A percentile compares a stretch with the other conserved stretches of the same genome.
These are phyloP conservation scores for Suhomyces taliae DNA, from an alignment of 1,139 yeast species.

Conservation along the genomic window DNA sequence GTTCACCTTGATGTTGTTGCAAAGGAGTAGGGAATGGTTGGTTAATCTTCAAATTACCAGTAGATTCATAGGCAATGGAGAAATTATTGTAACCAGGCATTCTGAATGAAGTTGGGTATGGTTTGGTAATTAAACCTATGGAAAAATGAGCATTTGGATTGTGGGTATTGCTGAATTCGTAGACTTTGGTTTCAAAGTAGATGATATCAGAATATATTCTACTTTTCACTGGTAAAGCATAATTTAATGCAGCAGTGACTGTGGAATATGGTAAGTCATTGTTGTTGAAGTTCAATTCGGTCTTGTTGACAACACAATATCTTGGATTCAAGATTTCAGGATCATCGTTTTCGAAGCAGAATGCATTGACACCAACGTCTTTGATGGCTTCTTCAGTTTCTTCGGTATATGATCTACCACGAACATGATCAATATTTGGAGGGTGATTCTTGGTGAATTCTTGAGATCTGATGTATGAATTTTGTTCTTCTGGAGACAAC, in stretches of 20 bases:
- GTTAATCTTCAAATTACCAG: conserved; percentile 78
- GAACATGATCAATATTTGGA: conserved; percentile 30
- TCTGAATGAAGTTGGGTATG: conserved; percentile 79
- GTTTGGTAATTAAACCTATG: conserved; percentile 82
- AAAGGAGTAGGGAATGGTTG: conserved; percentile 63
- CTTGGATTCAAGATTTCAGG: conserved; percentile 29
- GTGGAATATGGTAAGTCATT: conserved; percentile 46
- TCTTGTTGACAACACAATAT: conserved; percentile 57
- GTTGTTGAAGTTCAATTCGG: conserved; percentile 55
- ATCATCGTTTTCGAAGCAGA: conserved; percentile 42
- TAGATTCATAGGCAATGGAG: conserved; percentile 84
- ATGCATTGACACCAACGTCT: conserved; percentile 44
- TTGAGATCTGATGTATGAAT: conserved; percentile 35
- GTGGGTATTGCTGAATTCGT: conserved; percentile 37
- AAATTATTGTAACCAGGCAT: conserved; percentile 83
- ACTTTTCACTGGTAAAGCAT: conserved; percentile 61
- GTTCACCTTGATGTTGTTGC: conserved; percentile 51
- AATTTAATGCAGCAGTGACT: conserved; percentile 53
- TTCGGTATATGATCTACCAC: conserved; percentile 36
- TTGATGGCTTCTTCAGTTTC: conserved; percentile 31
- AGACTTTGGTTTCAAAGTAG: conserved; percentile 70
- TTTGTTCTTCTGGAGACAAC: conserved; percentile 47
- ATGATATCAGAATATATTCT: conserved; percentile 58
- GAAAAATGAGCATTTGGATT: conserved; percentile 55
- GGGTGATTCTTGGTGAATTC: conserved; percentile 35